phyloP scores from a whole-genome alignment of 805 yeast genomes.

The Blastobotrys parvus region DNA sequence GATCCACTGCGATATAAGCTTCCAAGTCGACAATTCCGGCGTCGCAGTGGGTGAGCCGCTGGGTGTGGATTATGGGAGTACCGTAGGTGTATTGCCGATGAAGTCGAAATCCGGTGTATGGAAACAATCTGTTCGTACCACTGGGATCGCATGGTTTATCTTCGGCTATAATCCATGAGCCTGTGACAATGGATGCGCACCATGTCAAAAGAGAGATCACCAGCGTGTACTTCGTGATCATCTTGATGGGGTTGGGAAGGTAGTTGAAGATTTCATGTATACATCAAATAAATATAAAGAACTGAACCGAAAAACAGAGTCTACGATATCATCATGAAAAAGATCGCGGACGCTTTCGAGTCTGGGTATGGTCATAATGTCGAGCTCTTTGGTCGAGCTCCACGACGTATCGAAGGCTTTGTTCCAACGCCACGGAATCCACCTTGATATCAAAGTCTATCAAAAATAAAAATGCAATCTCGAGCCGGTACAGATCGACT shows the following conservation, averaged over 20 bases:
- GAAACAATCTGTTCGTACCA: conserved; percentile 23
- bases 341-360: background rate
- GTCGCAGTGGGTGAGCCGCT: conserved; percentile 44
- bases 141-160: conserved; percentile 32
- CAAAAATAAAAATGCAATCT: conserved; percentile 42
- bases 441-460: conserved; percentile 43
- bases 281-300: too few species aligned
- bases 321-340: background rate
- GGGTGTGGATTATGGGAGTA: conserved; percentile 33
- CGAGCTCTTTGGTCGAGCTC: conserved; percentile 10
- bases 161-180: conserved; percentile 23
- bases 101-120: conserved; percentile 51
- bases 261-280: too few species aligned
- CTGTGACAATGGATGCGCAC: too few species aligned
- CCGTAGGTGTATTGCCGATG: conserved; percentile 41
- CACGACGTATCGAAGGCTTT: conserved; percentile 22
- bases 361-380: conserved; percentile 9
- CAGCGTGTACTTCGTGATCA: too few species aligned
- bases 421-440: conserved; percentile 29
- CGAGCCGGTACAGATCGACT: conserved; percentile 40
- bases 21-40: conserved; percentile 42
- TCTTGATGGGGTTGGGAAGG: too few species aligned
- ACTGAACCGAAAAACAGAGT: too few species aligned
- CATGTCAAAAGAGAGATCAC: too few species aligned
- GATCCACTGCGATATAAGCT: conserved; percentile 28